A percentile compares a stretch with the other conserved stretches of the same genome.
These are phyloP conservation scores for Pythium graminicola DNA, from an alignment of 352 stramenopile species.

Conservation along the genomic window DNA sequence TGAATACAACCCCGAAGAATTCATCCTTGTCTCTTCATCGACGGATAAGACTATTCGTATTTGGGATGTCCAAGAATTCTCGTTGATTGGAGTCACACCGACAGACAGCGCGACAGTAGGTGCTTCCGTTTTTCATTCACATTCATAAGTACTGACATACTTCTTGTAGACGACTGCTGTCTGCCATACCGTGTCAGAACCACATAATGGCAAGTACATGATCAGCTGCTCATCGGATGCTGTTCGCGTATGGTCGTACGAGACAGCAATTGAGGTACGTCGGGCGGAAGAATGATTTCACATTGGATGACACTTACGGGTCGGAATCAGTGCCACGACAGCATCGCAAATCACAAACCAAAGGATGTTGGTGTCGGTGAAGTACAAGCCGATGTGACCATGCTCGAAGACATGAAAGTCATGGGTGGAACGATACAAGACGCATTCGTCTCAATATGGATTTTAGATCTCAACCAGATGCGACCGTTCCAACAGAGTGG, in stretches of 20 bases:
- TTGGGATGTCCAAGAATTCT: conserved; percentile 83
- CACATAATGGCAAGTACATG: conserved; percentile 73
- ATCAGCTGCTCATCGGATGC: conserved; percentile 70
- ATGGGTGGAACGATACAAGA: conserved; percentile 77
- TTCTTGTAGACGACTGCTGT: conserved; percentile 63
- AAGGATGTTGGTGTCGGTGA: conserved; percentile 53
- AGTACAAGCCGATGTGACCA: conserved; percentile 59
- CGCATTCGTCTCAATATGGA: conserved; percentile 76
- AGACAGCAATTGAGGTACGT: conserved; percentile 66
- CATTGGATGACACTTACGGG: too few species aligned
- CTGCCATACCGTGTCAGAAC: conserved; percentile 67
- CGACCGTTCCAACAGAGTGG: conserved; percentile 42
- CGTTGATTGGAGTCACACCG: conserved; percentile 70
- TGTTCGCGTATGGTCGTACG: conserved; percentile 80
- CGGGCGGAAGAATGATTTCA: not conserved
- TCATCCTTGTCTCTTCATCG: conserved; percentile 75
- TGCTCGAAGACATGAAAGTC: conserved; percentile 79
- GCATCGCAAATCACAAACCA: conserved; percentile 43
- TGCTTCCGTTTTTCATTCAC: not conserved
- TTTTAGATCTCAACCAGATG: conserved; percentile 68
- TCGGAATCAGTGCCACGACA: conserved; percentile 83
- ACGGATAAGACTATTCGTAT: conserved; percentile 75
- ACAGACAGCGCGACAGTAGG: conserved; percentile 66
- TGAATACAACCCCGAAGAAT: conserved; percentile 83
- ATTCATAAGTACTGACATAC: too few species aligned